Percentiles rank a stretch among this genome's conserved stretches.
These are phyloP conservation scores for Sugiyamaella pinicola DNA, from an alignment of 1,139 yeast species.

Conservation along the genomic window DNA sequence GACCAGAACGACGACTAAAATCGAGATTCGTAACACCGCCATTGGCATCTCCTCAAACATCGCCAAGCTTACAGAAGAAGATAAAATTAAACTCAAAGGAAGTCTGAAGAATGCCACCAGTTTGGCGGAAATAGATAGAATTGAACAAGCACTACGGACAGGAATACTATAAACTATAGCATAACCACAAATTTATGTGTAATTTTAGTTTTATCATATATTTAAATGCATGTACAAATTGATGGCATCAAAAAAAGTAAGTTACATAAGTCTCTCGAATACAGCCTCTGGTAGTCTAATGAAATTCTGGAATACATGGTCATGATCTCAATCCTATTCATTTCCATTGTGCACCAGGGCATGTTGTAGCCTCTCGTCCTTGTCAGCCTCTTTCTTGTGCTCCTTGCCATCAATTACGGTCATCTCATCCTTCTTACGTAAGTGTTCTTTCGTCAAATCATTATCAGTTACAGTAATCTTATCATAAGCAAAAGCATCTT, in stretches of 20 bases:
- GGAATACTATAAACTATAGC: constrained; percentile 39
- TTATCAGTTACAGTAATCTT: constrained; percentile 6
- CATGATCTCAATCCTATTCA: no score
- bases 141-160: constrained; percentile 56
- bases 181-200: no score
- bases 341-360: no score
- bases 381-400: neutral
- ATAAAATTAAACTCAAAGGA: constrained; percentile 44
- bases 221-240: constrained; percentile 1
- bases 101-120: constrained; percentile 64
- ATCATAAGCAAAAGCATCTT: constrained; percentile 21
- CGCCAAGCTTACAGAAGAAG: constrained; percentile 35
- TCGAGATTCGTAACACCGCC: constrained; percentile 28
- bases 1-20: constrained; percentile 7
- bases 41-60: no score
- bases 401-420: neutral
- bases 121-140: constrained; percentile 70
- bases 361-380: neutral
- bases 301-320: no score
- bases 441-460: neutral
- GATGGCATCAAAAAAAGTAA: neutral
- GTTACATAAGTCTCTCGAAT: neutral
- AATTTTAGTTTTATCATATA: constrained; percentile 9
- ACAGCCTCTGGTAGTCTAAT: no score
- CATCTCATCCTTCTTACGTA: no score